Evolutionary conservation across 805 yeast genomes (phyloP), one percentile per base, ranked within the genome.

Genomic region (Wickerhamiella vanderwaltii): DNA sequence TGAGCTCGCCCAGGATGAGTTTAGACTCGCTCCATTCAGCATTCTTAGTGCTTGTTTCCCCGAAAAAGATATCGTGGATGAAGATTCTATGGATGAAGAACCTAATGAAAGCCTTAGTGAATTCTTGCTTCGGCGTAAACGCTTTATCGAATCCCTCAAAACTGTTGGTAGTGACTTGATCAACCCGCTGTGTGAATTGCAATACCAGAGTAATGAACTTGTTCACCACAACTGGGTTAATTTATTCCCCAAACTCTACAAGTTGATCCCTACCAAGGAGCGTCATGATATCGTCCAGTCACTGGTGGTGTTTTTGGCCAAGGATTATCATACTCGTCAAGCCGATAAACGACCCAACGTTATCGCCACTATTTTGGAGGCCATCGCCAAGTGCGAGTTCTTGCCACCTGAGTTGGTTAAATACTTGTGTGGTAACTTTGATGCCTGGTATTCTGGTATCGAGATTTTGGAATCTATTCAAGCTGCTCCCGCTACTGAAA

Each of bases 321-420:
- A 84, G 54, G 97, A 91, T 48, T 93, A 84, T 55, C 96, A 88
- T 54, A 73, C 78, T n/a, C 72, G 95, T 35, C 98, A 93, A 62
- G 75, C 80, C 35, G 91, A 84, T 46, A 70, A 75, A 36, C 72
- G 87, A 39, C 93, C 93, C 1, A 91, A 91, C 55, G 94, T 86
- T 2, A 72, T 93, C 7, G 84, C 82, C 48, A 77, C 91, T 1
- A 61, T 91, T 48, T 62, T 93, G 32, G 93, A 79, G 49, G 95
- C 94, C 29, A 71, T 84, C n/a, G 54, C 58, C 4, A 64, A 68
- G 46, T 77, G 93, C 48, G 74, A 77, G 7, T 94, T 82, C 48
- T 62, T 93, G 15, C 98, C 99, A 2, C 97, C 99, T 2, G 95
- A 88, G 59, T 68, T 94, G 31, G 77, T 87, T 26, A 91, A 87